Conservation (phyloP, 768 basidiomycete species). For the Mycena galopus region DNA sequence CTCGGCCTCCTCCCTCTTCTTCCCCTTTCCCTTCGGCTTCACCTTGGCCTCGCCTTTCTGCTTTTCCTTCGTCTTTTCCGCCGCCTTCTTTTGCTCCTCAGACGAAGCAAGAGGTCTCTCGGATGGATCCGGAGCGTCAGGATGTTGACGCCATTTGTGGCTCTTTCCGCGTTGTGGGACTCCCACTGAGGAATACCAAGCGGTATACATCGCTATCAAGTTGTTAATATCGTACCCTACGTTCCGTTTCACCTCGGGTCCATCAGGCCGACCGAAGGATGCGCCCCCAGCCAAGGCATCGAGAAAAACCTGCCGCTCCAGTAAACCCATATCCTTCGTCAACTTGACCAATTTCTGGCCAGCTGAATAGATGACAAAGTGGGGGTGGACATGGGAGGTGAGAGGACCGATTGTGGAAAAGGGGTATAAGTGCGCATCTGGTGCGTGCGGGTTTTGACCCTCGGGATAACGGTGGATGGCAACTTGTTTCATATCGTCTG, state of each 20-base stretch:
- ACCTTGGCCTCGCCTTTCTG: no score
- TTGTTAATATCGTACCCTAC: no score
- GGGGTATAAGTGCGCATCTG: background rate
- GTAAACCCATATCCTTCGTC: accelerated
- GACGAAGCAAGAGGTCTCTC: no score
- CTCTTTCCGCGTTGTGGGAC: no score
- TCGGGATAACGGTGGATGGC: background rate
- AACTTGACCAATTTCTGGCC: slow-evolving; percentile 1
- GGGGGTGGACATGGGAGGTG: slow-evolving; percentile 5
- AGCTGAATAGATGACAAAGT: slow-evolving; percentile 9
- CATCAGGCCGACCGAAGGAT: slow-evolving; percentile 14
- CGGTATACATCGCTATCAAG: background rate
- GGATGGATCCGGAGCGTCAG: no score
- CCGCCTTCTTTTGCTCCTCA: no score
- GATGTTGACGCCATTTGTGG: no score
- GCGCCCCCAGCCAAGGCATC: background rate
- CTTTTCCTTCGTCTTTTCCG: no score
- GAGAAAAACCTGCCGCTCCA: background rate
- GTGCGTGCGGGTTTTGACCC: background rate
- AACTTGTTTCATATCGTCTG: background rate
- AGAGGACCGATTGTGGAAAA: background rate
- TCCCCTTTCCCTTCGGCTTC: no score
- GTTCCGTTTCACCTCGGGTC: no score
- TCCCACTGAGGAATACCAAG: background rate
- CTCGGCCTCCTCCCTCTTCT: no score